Percentiles rank a stretch among this genome's conserved stretches.
Conservation (phyloP, 2,329 filamentous ascomycete species). For the Colletotrichum sublineola region DNA sequence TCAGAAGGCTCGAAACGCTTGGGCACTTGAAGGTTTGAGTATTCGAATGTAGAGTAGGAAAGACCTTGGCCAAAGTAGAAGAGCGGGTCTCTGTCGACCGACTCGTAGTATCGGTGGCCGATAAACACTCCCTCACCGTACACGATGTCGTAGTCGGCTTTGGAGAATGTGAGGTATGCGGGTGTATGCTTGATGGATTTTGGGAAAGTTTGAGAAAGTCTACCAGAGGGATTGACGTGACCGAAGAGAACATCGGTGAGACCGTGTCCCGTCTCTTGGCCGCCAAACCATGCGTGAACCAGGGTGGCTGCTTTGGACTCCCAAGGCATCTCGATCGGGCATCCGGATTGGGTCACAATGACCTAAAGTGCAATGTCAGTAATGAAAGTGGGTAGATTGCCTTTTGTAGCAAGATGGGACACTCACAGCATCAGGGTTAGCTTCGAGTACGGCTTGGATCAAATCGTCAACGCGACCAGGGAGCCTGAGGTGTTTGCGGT, state of each 20-base stretch:
- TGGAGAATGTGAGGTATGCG: slow-evolving; percentile 79
- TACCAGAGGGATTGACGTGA: slow-evolving; percentile 79
- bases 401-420: no score
- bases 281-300: slow-evolving; percentile 86
- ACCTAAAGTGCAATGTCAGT: slow-evolving; percentile 47
- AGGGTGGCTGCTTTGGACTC: slow-evolving; percentile 68
- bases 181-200: slow-evolving; percentile 77
- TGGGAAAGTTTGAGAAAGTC: slow-evolving; percentile 82
- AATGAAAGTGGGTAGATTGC: slow-evolving; percentile 52
- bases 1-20: slow-evolving; percentile 45
- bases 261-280: slow-evolving; percentile 87
- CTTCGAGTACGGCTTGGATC: slow-evolving; percentile 74
- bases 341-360: slow-evolving; percentile 83
- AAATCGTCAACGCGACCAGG: slow-evolving; percentile 79
- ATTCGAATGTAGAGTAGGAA: slow-evolving; percentile 79
- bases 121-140: slow-evolving; percentile 87
- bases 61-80: slow-evolving; percentile 87
- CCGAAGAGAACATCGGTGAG: slow-evolving; percentile 85
- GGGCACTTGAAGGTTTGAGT: slow-evolving; percentile 63
- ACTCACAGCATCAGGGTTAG: slow-evolving; percentile 74
- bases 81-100: slow-evolving; percentile 71
- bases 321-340: slow-evolving; percentile 81
- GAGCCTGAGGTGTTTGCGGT: slow-evolving; percentile 83
- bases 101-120: slow-evolving; percentile 86
- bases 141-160: slow-evolving; percentile 77